Evolutionary conservation across 805 yeast genomes (phyloP), one percentile per base, ranked within the genome.

Genomic region (Schwanniomyces occidentalis): DNA sequence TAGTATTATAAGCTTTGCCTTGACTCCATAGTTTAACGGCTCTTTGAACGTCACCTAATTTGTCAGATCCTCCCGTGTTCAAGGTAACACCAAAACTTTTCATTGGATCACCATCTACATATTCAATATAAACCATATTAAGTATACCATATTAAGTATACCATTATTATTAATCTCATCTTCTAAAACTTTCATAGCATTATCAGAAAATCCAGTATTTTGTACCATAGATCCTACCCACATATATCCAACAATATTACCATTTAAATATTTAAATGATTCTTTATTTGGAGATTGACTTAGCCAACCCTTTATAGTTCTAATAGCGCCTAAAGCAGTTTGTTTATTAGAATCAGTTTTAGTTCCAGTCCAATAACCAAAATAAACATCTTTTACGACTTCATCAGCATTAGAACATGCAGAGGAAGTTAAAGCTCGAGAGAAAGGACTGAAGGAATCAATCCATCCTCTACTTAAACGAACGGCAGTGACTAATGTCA

Each of bases 21-120:
- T 31, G 28, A 32, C 44, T 40, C 46, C 46, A 42, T 16, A 21
- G 19, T 34, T 27, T 43, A 9, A 43, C 47, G 8, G 45, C 47
- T 15, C 36, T 27, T 33, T 40, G 45, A 17, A 30, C 33, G 16
- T 37, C 38, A 16, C 17, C 30, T n/a, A 34, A 16, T 18, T 35
- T 32, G n/a, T n/a, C n/a, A n/a, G n/a, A n/a, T 4, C 42, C 42
- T 4, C 43, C 40, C 8, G 45, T 43, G 20, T 37, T 27, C 7
- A 43, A 34, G 16, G 32, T 27, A 8, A 43, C 12, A n/a, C 47
- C 47, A 22, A 40, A 43, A 10, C 38, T 23, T 17, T 40, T 37
- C 38, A 30, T 32, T 17, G 47, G 42, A 9, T 40, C 45, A 14
- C 33, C 49, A 23, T 29, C 30, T 3, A 40, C 30, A 22, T 37